Percentiles rank a stretch among this genome's conserved stretches.
These are phyloP conservation scores for Elaphomyces granulatus DNA, from an alignment of 495 filamentous ascomycete species.

Conservation along the genomic window DNA sequence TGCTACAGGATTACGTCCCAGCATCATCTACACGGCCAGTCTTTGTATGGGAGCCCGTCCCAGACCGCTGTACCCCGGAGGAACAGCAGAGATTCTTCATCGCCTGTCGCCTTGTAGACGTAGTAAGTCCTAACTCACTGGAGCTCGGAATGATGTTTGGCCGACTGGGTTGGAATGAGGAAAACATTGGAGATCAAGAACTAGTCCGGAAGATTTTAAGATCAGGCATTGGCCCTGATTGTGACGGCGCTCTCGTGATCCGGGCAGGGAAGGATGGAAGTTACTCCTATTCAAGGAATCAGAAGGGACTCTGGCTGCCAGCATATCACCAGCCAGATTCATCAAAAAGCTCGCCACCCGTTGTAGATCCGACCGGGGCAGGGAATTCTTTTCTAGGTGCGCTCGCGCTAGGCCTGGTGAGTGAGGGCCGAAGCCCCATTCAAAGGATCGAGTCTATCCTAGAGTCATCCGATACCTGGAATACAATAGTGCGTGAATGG, in stretches of 20 bases:
- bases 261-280: conserved; percentile 45
- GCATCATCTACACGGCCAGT: conserved; percentile 37
- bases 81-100: conserved; percentile 60
- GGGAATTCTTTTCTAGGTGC: conserved; percentile 88
- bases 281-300: conserved; percentile 29
- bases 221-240: conserved; percentile 31
- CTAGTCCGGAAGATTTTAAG: conserved; percentile 45
- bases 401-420: conserved; percentile 58
- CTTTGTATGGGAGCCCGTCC: conserved; percentile 92
- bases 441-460: conserved; percentile 23
- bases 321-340: conserved; percentile 37
- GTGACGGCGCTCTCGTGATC: conserved; percentile 36
- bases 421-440: conserved; percentile 30
- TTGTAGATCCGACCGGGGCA: conserved; percentile 90
- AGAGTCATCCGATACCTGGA: conserved; percentile 20
- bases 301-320: conserved; percentile 32
- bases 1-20: conserved; percentile 17
- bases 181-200: conserved; percentile 31
- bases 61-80: conserved; percentile 66
- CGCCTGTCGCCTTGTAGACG: conserved; percentile 57
- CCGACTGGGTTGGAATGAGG: conserved; percentile 36
- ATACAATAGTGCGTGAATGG: conserved; percentile 14
- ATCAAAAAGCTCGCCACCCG: conserved; percentile 26
- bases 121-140: conserved; percentile 77
- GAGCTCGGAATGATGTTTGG: conserved; percentile 74